Conservation (phyloP, 176 grass and related monocot genomes). For the Musa itinerans region DNA sequence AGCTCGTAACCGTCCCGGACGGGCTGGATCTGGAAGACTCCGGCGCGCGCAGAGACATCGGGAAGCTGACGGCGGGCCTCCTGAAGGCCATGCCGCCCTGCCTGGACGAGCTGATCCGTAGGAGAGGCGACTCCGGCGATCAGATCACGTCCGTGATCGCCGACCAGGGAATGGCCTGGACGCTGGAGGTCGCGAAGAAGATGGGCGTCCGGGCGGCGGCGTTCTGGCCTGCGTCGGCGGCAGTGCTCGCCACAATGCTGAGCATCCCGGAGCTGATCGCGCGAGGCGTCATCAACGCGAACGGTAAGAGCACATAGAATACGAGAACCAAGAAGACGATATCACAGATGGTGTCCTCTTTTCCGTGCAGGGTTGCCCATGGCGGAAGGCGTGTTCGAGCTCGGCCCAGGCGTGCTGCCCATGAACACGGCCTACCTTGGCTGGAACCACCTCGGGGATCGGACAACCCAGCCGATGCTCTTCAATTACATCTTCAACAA, state of each 20-base stretch:
- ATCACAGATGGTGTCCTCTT: too few relatives aligned
- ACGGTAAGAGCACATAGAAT: slow-evolving; percentile 20
- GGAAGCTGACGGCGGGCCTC: not conserved
- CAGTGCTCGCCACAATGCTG: slow-evolving; percentile 31
- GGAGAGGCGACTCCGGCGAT: not conserved
- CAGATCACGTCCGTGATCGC: slow-evolving; percentile 40
- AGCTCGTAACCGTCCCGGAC: slow-evolving; percentile 13
- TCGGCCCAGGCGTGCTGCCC: slow-evolving; percentile 22
- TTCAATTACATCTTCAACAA: slow-evolving; percentile 9
- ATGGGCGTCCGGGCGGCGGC: slow-evolving; percentile 31
- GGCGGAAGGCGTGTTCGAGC: slow-evolving; percentile 24
- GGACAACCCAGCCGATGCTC: not conserved
- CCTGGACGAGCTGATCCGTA: slow-evolving; percentile 35
- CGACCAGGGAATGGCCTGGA: slow-evolving; percentile 53
- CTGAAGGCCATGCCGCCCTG: slow-evolving; percentile 4
- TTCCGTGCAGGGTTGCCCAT: slow-evolving; percentile 15
- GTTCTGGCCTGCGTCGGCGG: slow-evolving; percentile 38
- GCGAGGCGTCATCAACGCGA: slow-evolving; percentile 42
- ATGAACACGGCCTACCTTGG: slow-evolving; percentile 18
- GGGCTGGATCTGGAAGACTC: slow-evolving; percentile 1
- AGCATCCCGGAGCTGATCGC: slow-evolving; percentile 44
- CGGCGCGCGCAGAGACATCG: not conserved
- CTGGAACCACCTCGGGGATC: slow-evolving; percentile 10
- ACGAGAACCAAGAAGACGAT: too few relatives aligned
- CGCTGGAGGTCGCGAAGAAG: slow-evolving; percentile 34